These are phyloP conservation scores for Kazachstania viticola DNA, from an alignment of 805 yeast genomes.

Conservation along the genomic window DNA sequence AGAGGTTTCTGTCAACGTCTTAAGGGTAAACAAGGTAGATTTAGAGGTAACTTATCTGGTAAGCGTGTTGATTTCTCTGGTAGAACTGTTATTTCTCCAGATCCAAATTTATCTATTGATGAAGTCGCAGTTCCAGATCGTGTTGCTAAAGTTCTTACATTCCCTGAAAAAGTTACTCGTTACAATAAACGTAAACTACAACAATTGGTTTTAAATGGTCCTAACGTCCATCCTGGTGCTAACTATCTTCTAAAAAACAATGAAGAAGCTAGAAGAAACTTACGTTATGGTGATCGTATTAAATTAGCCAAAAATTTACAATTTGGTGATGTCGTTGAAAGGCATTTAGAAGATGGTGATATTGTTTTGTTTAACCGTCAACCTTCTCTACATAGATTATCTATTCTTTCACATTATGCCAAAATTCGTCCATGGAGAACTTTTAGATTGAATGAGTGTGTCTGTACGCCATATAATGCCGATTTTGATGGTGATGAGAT, in stretches of 20 bases:
- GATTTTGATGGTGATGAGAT: slow-evolving; percentile 99
- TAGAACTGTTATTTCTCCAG: slow-evolving; percentile 97
- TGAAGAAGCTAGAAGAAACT: slow-evolving; percentile 77
- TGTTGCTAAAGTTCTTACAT: slow-evolving; percentile 90
- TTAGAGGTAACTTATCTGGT: slow-evolving; percentile 95
- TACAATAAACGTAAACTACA: slow-evolving; percentile 76
- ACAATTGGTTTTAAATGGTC: slow-evolving; percentile 68
- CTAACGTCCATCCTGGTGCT: slow-evolving; percentile 90
- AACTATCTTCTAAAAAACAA: slow-evolving; percentile 76
- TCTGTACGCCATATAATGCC: slow-evolving; percentile 97
- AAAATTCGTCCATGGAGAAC: slow-evolving; percentile 97
- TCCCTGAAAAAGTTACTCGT: slow-evolving; percentile 88
- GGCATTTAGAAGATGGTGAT: slow-evolving; percentile 96
- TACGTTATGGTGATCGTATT: slow-evolving; percentile 77
- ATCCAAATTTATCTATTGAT: slow-evolving; percentile 87
- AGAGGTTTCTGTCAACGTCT: slow-evolving; percentile 94
- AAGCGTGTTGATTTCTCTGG: slow-evolving; percentile 98
- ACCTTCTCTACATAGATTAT: slow-evolving; percentile 90
- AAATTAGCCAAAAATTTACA: slow-evolving; percentile 65
- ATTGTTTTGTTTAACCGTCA: slow-evolving; percentile 92
- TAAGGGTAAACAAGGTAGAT: slow-evolving; percentile 98
- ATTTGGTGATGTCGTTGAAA: slow-evolving; percentile 88
- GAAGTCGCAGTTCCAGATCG: slow-evolving; percentile 98
- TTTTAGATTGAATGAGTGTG: slow-evolving; percentile 93
- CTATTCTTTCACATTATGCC: slow-evolving; percentile 91